Percentiles rank a stretch among this genome's conserved stretches.
These are phyloP conservation scores for Posidonia oceanica DNA, from an alignment of 116 monocot genomes.

Conservation along the genomic window DNA sequence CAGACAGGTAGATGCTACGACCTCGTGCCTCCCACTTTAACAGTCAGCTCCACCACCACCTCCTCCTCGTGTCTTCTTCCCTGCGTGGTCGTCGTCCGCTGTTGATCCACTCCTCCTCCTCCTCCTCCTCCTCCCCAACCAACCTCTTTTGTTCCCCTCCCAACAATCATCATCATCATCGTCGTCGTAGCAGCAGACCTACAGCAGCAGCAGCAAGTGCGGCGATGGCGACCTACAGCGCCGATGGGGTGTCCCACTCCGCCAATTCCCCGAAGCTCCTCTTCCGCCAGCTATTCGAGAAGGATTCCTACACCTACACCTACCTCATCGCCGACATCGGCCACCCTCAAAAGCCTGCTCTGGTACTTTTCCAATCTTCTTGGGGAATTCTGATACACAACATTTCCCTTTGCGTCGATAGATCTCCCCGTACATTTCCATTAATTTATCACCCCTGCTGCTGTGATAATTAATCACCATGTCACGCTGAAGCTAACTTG, in stretches of 20 bases:
- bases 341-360: slow-evolving; percentile 68
- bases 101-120: too few species aligned
- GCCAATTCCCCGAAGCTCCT: slow-evolving; percentile 26
- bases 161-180: too few species aligned
- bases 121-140: neutral
- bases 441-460: too few species aligned
- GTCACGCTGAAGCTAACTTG: too few species aligned
- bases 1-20: too few species aligned
- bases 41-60: too few species aligned
- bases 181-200: too few species aligned
- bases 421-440: neutral
- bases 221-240: slow-evolving; percentile 16
- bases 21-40: too few species aligned
- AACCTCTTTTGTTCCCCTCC: neutral
- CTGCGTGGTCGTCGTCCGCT: too few species aligned
- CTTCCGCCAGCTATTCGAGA: slow-evolving; percentile 91
- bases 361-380: slow-evolving; percentile 23
- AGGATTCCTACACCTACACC: slow-evolving; percentile 85
- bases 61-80: too few species aligned
- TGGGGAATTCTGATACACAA: neutral
- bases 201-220: neutral
- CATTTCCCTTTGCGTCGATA: neutral
- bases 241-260: neutral
- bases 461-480: too few species aligned
- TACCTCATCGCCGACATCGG: slow-evolving; percentile 72